These are phyloP conservation scores for Elsinoe arachidis DNA, from an alignment of 2,329 filamentous ascomycete species.

Conservation along the genomic window DNA sequence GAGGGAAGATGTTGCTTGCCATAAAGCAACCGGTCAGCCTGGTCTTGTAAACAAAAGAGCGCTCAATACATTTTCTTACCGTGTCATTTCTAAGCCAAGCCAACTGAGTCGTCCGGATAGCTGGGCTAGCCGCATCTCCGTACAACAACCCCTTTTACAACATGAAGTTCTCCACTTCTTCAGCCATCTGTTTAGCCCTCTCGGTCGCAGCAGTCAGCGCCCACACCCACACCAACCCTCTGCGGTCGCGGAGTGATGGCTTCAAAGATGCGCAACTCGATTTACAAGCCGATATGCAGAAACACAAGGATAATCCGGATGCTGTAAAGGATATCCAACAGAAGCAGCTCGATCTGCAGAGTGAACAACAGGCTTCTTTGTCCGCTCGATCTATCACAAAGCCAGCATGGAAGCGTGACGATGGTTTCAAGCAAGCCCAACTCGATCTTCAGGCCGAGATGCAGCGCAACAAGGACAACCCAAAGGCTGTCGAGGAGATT, in stretches of 20 bases:
- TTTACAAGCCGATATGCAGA: neutral
- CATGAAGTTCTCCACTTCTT: conserved; percentile 5
- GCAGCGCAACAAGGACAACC: neutral
- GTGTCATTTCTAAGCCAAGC: neutral
- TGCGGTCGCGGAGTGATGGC: neutral
- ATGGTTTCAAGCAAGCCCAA: neutral
- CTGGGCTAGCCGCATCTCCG: neutral
- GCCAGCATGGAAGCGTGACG: neutral
- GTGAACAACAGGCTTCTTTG: neutral
- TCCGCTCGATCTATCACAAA: neutral
- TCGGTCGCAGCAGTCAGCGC: neutral
- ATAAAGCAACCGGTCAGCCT: no score
- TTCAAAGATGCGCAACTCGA: neutral
- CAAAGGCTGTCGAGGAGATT: neutral
- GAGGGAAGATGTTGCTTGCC: no score
- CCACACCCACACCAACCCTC: neutral
- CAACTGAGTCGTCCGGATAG: neutral
- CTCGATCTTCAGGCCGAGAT: neutral
- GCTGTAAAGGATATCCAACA: neutral
- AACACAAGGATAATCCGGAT: neutral
- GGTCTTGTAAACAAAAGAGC: no score
- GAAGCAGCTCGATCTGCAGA: neutral
- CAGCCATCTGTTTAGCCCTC: conserved; percentile 1
- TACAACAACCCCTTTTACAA: neutral
- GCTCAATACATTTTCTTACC: no score